These are phyloP conservation scores for Wickerhamiella domercqiae DNA, from an alignment of 805 yeast genomes.

Conservation along the genomic window DNA sequence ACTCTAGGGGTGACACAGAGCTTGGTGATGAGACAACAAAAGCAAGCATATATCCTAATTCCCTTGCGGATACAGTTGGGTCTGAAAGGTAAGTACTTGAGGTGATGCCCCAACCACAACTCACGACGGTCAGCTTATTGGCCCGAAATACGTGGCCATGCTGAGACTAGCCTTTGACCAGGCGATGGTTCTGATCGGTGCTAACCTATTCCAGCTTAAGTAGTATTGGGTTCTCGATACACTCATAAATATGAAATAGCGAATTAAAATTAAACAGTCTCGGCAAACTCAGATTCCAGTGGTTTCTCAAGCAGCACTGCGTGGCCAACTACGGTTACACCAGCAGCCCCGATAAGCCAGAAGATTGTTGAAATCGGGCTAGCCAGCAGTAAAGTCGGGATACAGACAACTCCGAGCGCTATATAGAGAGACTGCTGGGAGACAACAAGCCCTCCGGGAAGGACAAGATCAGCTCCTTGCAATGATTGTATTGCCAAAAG, in stretches of 20 bases:
- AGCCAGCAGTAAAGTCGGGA: slow-evolving; percentile 75
- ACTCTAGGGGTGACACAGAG: no score
- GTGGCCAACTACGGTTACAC: slow-evolving; percentile 63
- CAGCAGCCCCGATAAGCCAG: slow-evolving; percentile 85
- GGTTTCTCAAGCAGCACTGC: slow-evolving; percentile 92
- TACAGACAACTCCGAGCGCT: slow-evolving; percentile 54
- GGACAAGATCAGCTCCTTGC: slow-evolving; percentile 66
- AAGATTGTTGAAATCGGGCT: slow-evolving; percentile 78
- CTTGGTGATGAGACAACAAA: slow-evolving; percentile 49
- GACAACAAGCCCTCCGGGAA: slow-evolving; percentile 50
- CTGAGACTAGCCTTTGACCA: slow-evolving; percentile 74
- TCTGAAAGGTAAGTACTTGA: slow-evolving; percentile 32
- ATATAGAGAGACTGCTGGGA: slow-evolving; percentile 67
- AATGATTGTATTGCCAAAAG: slow-evolving; percentile 62
- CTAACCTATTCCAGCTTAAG: slow-evolving; percentile 2
- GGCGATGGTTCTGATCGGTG: slow-evolving; percentile 45
- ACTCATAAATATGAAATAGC: not conserved
- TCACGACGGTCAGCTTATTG: slow-evolving; percentile 58
- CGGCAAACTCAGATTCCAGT: slow-evolving; percentile 85
- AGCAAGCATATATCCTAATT: slow-evolving; percentile 99
- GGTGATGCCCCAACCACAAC: slow-evolving; percentile 44
- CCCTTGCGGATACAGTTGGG: slow-evolving; percentile 37
- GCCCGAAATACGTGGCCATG: slow-evolving; percentile 43
- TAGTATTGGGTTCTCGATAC: not conserved
- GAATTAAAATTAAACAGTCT: slow-evolving; percentile 17